phyloP scores from a whole-genome alignment of 2,329 filamentous ascomycete genomes.

The Leptographium procerum region DNA sequence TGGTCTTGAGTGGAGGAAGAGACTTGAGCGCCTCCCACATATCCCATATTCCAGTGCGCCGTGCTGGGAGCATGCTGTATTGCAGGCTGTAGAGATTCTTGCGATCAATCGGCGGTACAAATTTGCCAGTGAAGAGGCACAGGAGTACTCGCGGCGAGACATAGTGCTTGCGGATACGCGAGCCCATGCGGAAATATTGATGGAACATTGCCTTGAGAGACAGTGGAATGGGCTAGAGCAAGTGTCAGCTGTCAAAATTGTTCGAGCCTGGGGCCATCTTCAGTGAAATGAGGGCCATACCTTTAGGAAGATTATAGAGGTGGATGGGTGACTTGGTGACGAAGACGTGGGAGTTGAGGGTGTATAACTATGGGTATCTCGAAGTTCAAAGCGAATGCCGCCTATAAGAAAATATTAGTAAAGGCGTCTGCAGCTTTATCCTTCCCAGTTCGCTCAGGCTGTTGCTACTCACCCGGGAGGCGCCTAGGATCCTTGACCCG shows the following conservation, averaged over 20 bases:
- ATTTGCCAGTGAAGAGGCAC: slow-evolving; percentile 78
- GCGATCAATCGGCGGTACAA: slow-evolving; percentile 88
- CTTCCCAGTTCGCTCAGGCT: background rate
- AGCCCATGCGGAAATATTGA: slow-evolving; percentile 90
- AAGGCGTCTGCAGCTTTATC: slow-evolving; percentile 10
- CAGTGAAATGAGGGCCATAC: slow-evolving; percentile 28
- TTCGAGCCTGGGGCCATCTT: background rate
- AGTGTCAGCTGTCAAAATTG: background rate
- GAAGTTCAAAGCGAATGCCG: slow-evolving; percentile 82
- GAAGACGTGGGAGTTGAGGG: slow-evolving; percentile 21
- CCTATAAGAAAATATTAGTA: slow-evolving; percentile 29
- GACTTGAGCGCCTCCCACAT: slow-evolving; percentile 67
- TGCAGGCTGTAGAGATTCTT: slow-evolving; percentile 93
- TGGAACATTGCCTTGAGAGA: slow-evolving; percentile 91
- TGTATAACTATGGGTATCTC: slow-evolving; percentile 51
- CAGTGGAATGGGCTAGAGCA: slow-evolving; percentile 66
- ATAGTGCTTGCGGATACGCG: slow-evolving; percentile 90
- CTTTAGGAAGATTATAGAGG: slow-evolving; percentile 79
- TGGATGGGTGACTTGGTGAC: slow-evolving; percentile 40
- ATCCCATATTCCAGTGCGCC: slow-evolving; percentile 67
- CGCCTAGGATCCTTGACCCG: slow-evolving; percentile 84
- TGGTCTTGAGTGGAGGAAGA: slow-evolving; percentile 31
- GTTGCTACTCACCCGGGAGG: slow-evolving; percentile 54
- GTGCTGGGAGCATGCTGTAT: slow-evolving; percentile 91
- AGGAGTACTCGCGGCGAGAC: slow-evolving; percentile 79